Conservation (phyloP, 2,329 filamentous ascomycete genomes). For the Sclerotinia spermophila region DNA sequence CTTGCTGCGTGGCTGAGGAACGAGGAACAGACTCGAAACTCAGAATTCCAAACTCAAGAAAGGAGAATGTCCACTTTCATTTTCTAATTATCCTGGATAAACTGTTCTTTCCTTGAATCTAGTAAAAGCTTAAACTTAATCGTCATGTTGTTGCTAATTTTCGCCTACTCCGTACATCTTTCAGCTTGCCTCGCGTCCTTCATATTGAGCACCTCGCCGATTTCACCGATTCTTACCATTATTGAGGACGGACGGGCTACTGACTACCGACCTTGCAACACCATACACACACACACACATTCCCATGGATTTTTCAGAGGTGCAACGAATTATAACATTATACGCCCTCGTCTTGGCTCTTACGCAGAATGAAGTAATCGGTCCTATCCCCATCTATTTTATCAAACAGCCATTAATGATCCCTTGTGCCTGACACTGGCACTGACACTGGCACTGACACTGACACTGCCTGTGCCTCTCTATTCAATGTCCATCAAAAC, state of each 20-base stretch:
- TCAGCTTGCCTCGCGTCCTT: slow-evolving; percentile 7
- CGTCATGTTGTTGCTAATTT: slow-evolving; percentile 1
- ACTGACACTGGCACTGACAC: background rate
- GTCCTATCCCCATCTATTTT: slow-evolving; percentile 14
- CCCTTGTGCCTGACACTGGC: background rate
- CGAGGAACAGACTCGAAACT: background rate
- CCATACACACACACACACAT: too few species aligned
- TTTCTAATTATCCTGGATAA: background rate
- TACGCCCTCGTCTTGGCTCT: slow-evolving; percentile 1
- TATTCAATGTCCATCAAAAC: background rate
- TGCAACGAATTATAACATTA: background rate
- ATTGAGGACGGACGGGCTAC: background rate
- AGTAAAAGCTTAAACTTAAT: background rate
- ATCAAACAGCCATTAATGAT: slow-evolving; percentile 1
- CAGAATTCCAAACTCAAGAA: background rate
- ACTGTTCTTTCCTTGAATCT: background rate
- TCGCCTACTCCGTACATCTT: slow-evolving; percentile 5
- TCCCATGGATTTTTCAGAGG: background rate
- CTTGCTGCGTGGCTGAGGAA: background rate
- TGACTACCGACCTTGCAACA: background rate
- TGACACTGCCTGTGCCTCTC: background rate
- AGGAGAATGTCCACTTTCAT: background rate
- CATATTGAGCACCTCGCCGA: background rate
- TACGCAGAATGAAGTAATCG: slow-evolving; percentile 6
- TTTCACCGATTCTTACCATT: background rate